Percentiles rank a stretch among this genome's conserved stretches.
These are phyloP conservation scores for Botrytis byssoidea DNA, from an alignment of 2,329 filamentous ascomycete species.

Conservation along the genomic window DNA sequence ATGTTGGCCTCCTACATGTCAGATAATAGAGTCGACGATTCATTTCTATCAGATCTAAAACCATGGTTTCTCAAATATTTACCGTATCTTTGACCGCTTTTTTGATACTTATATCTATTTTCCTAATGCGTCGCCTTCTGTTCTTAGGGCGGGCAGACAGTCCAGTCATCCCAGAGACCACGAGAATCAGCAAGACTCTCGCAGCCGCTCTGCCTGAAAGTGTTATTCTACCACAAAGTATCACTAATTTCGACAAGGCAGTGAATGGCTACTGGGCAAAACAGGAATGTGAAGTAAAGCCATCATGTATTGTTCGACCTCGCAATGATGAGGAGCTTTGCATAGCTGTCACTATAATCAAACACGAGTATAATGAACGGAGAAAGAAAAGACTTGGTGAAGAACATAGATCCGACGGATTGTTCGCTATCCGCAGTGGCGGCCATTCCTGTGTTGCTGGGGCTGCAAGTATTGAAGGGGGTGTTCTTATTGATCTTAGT, in stretches of 20 bases:
- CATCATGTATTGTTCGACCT: conserved; percentile 22
- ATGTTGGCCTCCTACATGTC: not conserved
- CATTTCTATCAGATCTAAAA: not conserved
- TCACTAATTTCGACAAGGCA: not conserved
- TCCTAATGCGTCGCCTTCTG: not conserved
- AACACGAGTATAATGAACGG: conserved; percentile 4
- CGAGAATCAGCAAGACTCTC: not conserved
- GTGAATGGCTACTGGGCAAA: conserved; percentile 22
- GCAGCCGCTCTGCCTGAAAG: not conserved
- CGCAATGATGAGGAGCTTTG: conserved; percentile 20
- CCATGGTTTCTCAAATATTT: not conserved
- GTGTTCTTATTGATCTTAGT: conserved; percentile 50
- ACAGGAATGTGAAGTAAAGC: conserved; percentile 19
- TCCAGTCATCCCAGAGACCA: not conserved
- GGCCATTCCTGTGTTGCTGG: conserved; percentile 40
- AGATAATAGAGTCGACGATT: not conserved
- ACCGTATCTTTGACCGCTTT: not conserved
- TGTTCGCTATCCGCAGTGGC: conserved; percentile 33
- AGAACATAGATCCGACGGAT: not conserved
- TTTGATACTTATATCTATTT: not conserved
- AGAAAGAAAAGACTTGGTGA: not conserved
- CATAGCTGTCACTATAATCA: conserved; percentile 15
- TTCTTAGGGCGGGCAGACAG: not conserved
- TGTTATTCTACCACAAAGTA: not conserved
- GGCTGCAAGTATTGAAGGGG: conserved; percentile 50